Evolutionary conservation across 2,329 filamentous ascomycete genomes (phyloP), one percentile per base, ranked within the genome.

Genomic region (Calonectria ilicicola): DNA sequence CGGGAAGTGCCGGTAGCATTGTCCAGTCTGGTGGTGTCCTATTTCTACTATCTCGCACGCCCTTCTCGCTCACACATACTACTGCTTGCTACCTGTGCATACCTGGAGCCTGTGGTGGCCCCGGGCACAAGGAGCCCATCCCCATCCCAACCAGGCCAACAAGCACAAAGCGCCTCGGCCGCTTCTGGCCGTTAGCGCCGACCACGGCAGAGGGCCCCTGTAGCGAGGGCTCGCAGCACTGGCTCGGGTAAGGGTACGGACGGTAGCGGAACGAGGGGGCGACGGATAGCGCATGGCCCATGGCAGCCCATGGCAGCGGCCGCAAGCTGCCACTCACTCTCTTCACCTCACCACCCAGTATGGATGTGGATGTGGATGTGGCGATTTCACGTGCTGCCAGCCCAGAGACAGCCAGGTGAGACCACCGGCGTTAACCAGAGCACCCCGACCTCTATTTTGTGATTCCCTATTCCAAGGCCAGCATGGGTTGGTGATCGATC

Each of bases 301-400:
- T 63, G 51, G 42, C 60, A 40, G 40, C 40, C 23, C 23, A 63
- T 63, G 51, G 42, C 60, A 40, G 47, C 47, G 46, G 56, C 60
- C 60, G 65, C 60, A 73, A 77, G 77, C 72, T 79, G 21, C 53
- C 53, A 60, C 40, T 60, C 21, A 40, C 53, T 60, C 32, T 21
- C 53, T 53, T 60, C 21, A 60, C 53, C n/a, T 77, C 71, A 73
- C 65, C 70, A 67, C 51, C 67, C 72, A 74, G 63, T 40, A 72
- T 73, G 32, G 32, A 35, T 32, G 29, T 32, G 29, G 29, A 32
- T 32, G 29, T 32, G 29, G 29, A 32, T 35, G 78, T 80, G 79
- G 79, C 79, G 78, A 80, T 79, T 80, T 80, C 79, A 80, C 77
- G 79, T 80, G 79, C 75, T 80, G 74, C 72, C 63, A 78, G 78